phyloP scores from a whole-genome alignment of 1,139 yeast species.

The Suhomyces bolitotheri region DNA sequence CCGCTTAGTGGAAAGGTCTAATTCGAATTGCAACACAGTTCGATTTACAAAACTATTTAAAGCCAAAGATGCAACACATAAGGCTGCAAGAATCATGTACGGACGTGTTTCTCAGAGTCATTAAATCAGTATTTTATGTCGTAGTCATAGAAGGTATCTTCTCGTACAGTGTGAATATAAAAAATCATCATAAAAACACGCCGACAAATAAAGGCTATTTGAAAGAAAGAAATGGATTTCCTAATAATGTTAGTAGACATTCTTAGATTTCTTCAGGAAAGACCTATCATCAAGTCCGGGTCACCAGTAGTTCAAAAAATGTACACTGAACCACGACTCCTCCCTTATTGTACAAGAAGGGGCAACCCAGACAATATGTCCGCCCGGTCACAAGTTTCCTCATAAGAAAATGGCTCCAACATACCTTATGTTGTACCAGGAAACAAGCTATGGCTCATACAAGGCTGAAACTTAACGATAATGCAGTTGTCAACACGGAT shows the following conservation, averaged over 20 bases:
- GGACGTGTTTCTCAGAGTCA: slow-evolving; percentile 56
- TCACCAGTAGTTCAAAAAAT: slow-evolving; percentile 56
- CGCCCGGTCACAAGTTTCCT: slow-evolving; percentile 78
- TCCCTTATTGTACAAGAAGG: slow-evolving; percentile 51
- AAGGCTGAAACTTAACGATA: slow-evolving; percentile 85
- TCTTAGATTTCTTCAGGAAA: slow-evolving; percentile 30
- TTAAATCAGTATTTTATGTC: slow-evolving; percentile 68
- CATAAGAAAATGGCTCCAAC: slow-evolving; percentile 28
- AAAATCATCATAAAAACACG: slow-evolving; percentile 48
- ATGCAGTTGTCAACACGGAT: slow-evolving; percentile 71
- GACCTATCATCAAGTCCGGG: slow-evolving; percentile 69
- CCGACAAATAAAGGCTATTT: slow-evolving; percentile 17
- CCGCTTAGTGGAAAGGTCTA: no score
- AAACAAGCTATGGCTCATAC: slow-evolving; percentile 55
- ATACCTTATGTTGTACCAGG: slow-evolving; percentile 5
- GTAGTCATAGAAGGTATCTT: slow-evolving; percentile 53
- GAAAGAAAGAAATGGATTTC: slow-evolving; percentile 14
- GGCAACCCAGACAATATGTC: slow-evolving; percentile 59
- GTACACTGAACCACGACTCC: slow-evolving; percentile 74
- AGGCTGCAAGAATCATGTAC: no score
- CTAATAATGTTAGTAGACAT: slow-evolving; percentile 11
- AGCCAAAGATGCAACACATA: no score
- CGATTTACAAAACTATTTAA: no score
- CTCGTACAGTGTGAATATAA: slow-evolving; percentile 69
- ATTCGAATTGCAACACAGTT: no score